Percentiles rank a stretch among this genome's conserved stretches.
Evolutionary conservation across 2,329 filamentous ascomycete species (phyloP).

Genomic region (Thielaviopsis musarum): DNA sequence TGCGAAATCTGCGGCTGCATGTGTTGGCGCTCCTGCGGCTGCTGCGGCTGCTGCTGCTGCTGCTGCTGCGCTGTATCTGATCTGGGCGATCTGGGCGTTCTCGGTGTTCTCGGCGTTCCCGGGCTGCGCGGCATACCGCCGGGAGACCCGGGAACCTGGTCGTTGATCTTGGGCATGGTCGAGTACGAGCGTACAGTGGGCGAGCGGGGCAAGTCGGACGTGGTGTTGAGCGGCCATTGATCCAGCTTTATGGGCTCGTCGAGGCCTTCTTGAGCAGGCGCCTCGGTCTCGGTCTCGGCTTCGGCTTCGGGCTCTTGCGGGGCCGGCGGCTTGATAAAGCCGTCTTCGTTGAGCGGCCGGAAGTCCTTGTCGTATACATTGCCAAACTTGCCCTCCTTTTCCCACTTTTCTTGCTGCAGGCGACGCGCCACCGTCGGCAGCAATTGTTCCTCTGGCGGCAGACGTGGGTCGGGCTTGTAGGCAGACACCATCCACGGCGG

Average conservation of each 20-base stretch:
- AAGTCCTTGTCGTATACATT: conserved; percentile 79
- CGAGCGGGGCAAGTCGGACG: conserved; percentile 21
- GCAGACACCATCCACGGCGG: conserved; percentile 89
- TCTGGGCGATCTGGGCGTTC: conserved; percentile 1
- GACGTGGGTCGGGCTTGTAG: conserved; percentile 85
- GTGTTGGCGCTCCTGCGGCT: conserved; percentile 21
- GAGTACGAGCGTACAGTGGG: conserved; percentile 38
- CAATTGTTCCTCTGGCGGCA: conserved; percentile 90
- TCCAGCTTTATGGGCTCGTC: conserved; percentile 14
- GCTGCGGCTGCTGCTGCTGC: conserved; percentile 19
- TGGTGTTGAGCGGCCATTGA: conserved; percentile 44
- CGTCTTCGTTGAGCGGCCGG: conserved; percentile 58
- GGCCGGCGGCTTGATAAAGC: conserved; percentile 30
- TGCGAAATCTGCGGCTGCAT: conserved; percentile 11
- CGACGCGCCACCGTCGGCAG: conserved; percentile 84
- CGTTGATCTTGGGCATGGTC: conserved; percentile 44
- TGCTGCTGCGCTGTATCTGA: conserved; percentile 2
- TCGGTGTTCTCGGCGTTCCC: neutral
- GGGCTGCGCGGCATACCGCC: conserved; percentile 18
- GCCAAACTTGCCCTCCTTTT: conserved; percentile 74
- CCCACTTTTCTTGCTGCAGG: conserved; percentile 89
- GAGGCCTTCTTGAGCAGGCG: conserved; percentile 4
- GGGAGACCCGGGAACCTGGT: conserved; percentile 19
- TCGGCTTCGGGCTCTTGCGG: neutral
- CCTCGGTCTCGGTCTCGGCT: conserved; percentile 10